phyloP scores from a whole-genome alignment of 2,329 filamentous ascomycete genomes.

The Xylaria sp. region DNA sequence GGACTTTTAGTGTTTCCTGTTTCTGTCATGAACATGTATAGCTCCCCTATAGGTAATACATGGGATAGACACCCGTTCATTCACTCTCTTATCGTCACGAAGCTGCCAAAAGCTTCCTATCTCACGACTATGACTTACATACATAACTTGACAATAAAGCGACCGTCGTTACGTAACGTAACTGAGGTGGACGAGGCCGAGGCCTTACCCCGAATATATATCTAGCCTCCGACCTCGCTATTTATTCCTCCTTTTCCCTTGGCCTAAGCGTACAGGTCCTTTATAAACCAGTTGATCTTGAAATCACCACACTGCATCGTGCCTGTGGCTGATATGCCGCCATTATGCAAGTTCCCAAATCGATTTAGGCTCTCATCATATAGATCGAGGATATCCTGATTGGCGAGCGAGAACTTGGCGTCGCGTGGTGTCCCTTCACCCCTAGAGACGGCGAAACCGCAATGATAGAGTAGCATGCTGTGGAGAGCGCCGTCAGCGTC shows the following conservation, averaged over 20 bases:
- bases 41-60: neutral
- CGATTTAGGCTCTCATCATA: constrained; percentile 36
- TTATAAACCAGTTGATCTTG: constrained; percentile 41
- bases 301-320: constrained; percentile 41
- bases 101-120: neutral
- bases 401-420: constrained; percentile 38
- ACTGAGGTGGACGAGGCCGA: neutral
- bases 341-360: constrained; percentile 39
- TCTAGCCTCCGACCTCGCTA: neutral
- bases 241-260: neutral
- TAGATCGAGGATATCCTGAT: constrained; percentile 44
- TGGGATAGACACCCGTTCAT: neutral
- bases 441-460: constrained; percentile 39
- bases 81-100: neutral
- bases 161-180: neutral
- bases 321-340: constrained; percentile 41
- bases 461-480: constrained; percentile 35
- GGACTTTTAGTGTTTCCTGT: neutral
- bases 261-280: constrained; percentile 17
- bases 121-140: neutral
- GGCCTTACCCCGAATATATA: neutral
- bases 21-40: neutral
- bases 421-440: constrained; percentile 31
- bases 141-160: neutral
- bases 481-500: constrained; percentile 35